These are phyloP conservation scores for Centella asiatica DNA, from an alignment of 129 eudicot species.

Conservation along the genomic window DNA sequence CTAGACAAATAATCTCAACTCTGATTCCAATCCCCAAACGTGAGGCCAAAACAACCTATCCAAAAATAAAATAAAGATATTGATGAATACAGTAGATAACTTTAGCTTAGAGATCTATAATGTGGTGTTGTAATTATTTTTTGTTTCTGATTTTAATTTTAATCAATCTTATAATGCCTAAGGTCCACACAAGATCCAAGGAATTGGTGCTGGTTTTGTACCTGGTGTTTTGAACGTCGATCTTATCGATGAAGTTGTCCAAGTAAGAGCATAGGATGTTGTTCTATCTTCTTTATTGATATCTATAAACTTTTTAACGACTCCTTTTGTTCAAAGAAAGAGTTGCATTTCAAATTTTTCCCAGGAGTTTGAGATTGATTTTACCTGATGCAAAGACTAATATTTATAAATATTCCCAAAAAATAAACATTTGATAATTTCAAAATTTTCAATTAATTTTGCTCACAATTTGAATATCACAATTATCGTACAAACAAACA, in stretches of 20 bases:
- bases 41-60: neutral
- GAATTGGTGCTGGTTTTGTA: constrained; percentile 91
- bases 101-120: neutral
- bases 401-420: too few relatives aligned
- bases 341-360: too few relatives aligned
- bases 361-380: too few relatives aligned
- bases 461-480: too few relatives aligned
- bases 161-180: constrained; percentile 15
- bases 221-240: constrained; percentile 70
- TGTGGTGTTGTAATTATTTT: neutral
- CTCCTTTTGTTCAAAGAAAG: neutral
- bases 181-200: constrained; percentile 98
- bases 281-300: neutral
- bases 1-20: neutral
- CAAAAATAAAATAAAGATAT: neutral
- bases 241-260: constrained; percentile 80
- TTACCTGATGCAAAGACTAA: too few relatives aligned
- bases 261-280: constrained; percentile 35
- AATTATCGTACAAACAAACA: too few relatives aligned
- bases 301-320: neutral
- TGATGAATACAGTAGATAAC: neutral
- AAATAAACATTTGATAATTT: too few relatives aligned
- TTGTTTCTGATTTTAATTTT: neutral
- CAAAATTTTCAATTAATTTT: too few relatives aligned
- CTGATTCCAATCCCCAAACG: neutral